Base-by-base conservation (phyloP, 371 early-diverging fungal species). In the Neoconidiobolus thromboides region DNA sequence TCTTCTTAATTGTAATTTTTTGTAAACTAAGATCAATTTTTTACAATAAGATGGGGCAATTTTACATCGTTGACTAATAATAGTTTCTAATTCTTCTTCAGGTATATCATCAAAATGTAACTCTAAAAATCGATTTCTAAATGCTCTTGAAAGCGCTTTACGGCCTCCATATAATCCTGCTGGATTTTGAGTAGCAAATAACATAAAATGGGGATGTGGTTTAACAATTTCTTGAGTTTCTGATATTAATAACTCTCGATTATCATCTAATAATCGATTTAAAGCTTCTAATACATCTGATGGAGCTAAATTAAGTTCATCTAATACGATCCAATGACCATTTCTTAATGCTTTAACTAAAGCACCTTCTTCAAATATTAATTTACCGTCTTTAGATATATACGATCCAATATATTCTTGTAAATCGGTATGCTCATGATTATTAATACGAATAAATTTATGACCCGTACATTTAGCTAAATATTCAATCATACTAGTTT, bases 171-270 rank as follows among this genome's bases (percentile, higher is more conserved):
- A 99, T 42, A 89, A 73, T 44, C 89, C 89, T n/a, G 97, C 86
- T 1, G 98, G 96, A 72, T 99, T 99, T 71, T 99, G 99, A 12
- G 99, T 99, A 5, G 99, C 99, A 79, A 99, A 99, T 5, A 99
- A 79, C 88, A 94, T 92, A 69, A 99, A 99, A 64, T 93, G 81
- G 43, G 87, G 84, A 67, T 99, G 98, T 36, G 99, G 96, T 49
- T 83, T 83, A 38, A 99, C 86, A 37, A 84, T 68, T 73, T 97
- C 93, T 62, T 93, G 89, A 0, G 96, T 98, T 71, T 98, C 99
- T 1, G 98, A 91, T 43, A 99, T 87, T 43, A 91, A 76, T 56
- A 99, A 75, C 72, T 99, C 99, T 57, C 95, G 83, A 73, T 99
- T 99, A 64, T 99, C 98, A 75, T 99, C 99, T 48, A 99, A 72